Base-by-base conservation (phyloP, 345 rosid genomes). In the Aquilaria malaccensis region DNA sequence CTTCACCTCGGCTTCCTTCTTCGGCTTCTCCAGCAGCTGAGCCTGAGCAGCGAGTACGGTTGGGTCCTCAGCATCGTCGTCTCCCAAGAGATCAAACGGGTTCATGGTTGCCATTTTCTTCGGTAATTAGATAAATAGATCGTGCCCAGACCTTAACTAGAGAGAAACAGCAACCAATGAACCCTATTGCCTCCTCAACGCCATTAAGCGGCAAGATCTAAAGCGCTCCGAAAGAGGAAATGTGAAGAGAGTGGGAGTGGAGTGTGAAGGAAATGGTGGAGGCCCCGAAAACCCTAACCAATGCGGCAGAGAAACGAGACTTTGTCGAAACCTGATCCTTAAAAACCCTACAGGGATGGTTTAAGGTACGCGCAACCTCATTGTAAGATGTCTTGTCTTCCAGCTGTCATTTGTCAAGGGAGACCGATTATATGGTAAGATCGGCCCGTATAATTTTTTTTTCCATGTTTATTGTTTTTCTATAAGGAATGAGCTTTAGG, bases 71-170 rank as follows among this genome's bases (percentile, higher is more conserved):
- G 70, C 73, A 69, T 95, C 99, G 41, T 79, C 85, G 58, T 77
- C 86, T 12, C 79, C 96, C 69, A 95, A 80, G 69, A 95, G 81
- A 81, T 82, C 89, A 62, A 95, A 95, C 54, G 95, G 95, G 77
- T 95, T 95, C 84, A 55, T 11, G 71, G 96, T 83, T 57, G 99
- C 86, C 99, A 91, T 94, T 62, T 73, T 47, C 61, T 55, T 49
- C 13, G 50, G 33, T 37, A 30, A 13, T 37, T 59, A 50, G 29
- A 45, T 37, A 46, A 68, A 45, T 7, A 33, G 13, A 58, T 33
- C 3, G 9, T 63, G 60, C 33, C 49, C 30, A 61, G 69, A 67
- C 45, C 33, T n/a, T 33, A 15, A 15, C 11, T 13, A 9, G 49
- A 30, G n/a, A 45, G 52, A 15, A 60, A 71, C 59, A 67, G 74